These are phyloP conservation scores for Ogataea allantospora DNA, from an alignment of 805 yeast species.

Conservation along the genomic window DNA sequence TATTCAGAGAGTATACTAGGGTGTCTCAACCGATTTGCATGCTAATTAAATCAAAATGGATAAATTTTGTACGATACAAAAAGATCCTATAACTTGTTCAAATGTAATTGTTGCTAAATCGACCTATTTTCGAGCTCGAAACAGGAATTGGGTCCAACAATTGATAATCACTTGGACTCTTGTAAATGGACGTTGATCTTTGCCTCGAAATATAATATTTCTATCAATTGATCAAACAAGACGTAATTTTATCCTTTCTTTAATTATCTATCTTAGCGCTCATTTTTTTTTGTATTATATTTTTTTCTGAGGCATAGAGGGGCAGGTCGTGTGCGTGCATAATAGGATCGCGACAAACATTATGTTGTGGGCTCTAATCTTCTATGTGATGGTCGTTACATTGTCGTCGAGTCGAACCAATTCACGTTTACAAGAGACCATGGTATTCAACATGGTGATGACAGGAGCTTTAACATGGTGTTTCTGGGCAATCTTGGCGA, in stretches of 20 bases:
- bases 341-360: constrained; percentile 2
- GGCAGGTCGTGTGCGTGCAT: constrained; percentile 7
- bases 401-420: not conserved
- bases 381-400: constrained; percentile 3
- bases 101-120: no score
- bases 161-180: not conserved
- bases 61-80: constrained; percentile 2
- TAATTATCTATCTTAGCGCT: constrained; percentile 8
- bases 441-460: not conserved
- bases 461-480: constrained; percentile 1
- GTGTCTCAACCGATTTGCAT: not conserved
- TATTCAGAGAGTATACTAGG: no score
- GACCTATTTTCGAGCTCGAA: no score
- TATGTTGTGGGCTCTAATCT: not conserved
- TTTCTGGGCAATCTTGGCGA: constrained; percentile 7
- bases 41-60: not conserved
- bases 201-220: not conserved
- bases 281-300: not conserved
- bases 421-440: constrained; percentile 1
- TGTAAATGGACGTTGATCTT: not conserved
- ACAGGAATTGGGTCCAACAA: not conserved
- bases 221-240: constrained; percentile 1
- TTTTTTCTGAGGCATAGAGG: not conserved
- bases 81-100: not conserved
- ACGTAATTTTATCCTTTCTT: constrained; percentile 6